Base-by-base conservation (phyloP, 495 filamentous ascomycete genomes). In the Aspergillus panamensis region DNA sequence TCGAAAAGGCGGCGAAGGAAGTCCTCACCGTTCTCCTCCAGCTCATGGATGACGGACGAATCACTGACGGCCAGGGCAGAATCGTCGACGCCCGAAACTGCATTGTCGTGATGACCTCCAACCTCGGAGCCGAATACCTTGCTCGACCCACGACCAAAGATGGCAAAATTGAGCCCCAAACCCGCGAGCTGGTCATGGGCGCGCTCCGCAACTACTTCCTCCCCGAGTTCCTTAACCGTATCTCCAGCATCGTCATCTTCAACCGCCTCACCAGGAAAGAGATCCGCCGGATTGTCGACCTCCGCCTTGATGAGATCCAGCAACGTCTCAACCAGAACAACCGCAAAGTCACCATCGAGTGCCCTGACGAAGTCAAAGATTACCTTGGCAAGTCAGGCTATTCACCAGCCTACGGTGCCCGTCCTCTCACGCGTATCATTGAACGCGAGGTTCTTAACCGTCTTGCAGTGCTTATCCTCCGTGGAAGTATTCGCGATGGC, bases 41-140 rank as follows among this genome's bases (percentile, higher is more conserved):
- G 70, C 90, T 98, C 66, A 97, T 98, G 88, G 94, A 98, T 66
- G 94, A 98, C 66, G 94, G 94, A 20, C 94, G 94, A 63, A 97
- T 98, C 73, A 98, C 94, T 16, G 94, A 98, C 62, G 95, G 95
- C 48, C 95, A 97, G 78, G 94, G 94, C 62, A 83, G 94, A 59
- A 78, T 96, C 51, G 86, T 98, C 58, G 95, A 98, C 67, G 95
- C 92, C 35, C 88, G 84, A 69, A 98, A 98, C 80, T 97, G 92
- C 70, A 97, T 98, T 63, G 93, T 98, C 43, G 93, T 98, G 74
- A 95, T 98, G 91, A 98, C 94, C 29, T 96, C 90, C 66, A 98
- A 98, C 74, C 73, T 98, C 16, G 94, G 94, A 51, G 94, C 94
- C 43, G 93, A 97, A 68, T 95, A 84, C 73, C 88, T 98, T n/a